A percentile compares a stretch with the other conserved stretches of the same genome.
These are phyloP conservation scores for Penicillium argentinense DNA, from an alignment of 495 filamentous ascomycete genomes.

Conservation along the genomic window DNA sequence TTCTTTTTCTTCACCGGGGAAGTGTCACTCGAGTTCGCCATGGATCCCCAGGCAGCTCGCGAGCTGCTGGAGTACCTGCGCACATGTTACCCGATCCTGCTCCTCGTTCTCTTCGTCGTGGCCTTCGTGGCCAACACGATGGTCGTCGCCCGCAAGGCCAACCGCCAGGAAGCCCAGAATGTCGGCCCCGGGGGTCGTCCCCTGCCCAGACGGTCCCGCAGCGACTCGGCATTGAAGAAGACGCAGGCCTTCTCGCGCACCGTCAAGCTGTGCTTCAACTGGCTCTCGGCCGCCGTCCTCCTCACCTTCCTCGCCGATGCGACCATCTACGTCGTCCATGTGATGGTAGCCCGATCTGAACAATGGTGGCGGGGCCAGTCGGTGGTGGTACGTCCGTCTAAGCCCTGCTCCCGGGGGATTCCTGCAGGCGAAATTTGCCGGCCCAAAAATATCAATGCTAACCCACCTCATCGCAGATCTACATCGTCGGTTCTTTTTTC, in stretches of 20 bases:
- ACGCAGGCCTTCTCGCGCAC: conserved; percentile 54
- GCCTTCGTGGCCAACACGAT: conserved; percentile 65
- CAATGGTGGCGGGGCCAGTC: conserved; percentile 92
- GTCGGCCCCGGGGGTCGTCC: conserved; percentile 80
- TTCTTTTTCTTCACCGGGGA: neutral
- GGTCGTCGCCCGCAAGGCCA: conserved; percentile 46
- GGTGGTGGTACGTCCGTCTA: conserved; percentile 66
- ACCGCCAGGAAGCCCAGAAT: conserved; percentile 32
- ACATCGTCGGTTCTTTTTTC: conserved; percentile 76
- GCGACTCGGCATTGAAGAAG: conserved; percentile 33
- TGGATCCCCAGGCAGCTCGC: conserved; percentile 41
- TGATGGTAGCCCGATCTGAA: conserved; percentile 61
- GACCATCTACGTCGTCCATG: conserved; percentile 72
- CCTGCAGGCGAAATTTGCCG: neutral
- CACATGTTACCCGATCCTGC: conserved; percentile 63
- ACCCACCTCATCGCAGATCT: conserved; percentile 58
- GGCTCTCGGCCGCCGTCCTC: conserved; percentile 64
- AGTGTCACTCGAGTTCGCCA: no score
- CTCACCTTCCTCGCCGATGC: conserved; percentile 74
- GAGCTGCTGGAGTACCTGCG: conserved; percentile 53
- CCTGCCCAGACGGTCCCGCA: conserved; percentile 58
- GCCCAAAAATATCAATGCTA: conserved; percentile 9
- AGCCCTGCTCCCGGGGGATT: neutral
- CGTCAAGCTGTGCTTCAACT: conserved; percentile 70
- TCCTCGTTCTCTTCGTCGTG: conserved; percentile 66